A percentile compares a stretch with the other conserved stretches of the same genome.
Evolutionary conservation across 495 filamentous ascomycete genomes (phyloP).

Genomic region (Aspergillus cavernicola): DNA sequence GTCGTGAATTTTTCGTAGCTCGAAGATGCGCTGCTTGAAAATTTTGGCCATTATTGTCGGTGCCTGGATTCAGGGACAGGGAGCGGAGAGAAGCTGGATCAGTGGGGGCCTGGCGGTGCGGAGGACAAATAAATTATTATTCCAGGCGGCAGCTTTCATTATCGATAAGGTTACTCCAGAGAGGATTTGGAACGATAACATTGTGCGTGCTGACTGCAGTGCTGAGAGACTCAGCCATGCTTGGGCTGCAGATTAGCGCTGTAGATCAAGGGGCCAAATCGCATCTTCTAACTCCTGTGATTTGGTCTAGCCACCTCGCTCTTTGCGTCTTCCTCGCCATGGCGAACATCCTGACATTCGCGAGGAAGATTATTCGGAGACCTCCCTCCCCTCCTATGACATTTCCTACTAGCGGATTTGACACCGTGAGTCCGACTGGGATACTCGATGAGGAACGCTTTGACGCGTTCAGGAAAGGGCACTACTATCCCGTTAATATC

Average conservation of each 20-base stretch:
- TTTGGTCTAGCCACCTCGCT: no score
- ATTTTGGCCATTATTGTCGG: background rate
- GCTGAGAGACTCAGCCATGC: no score
- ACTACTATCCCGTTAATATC: slow-evolving; percentile 50
- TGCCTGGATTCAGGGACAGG: background rate
- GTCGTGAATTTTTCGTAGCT: background rate
- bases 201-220: no score
- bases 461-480: slow-evolving; percentile 33
- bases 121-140: no score
- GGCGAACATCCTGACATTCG: slow-evolving; percentile 1
- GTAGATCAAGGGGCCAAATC: no score
- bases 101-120: no score
- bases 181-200: no score
- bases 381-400: slow-evolving; percentile 13
- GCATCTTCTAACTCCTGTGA: no score
- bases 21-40: background rate
- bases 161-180: no score
- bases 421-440: slow-evolving; percentile 18
- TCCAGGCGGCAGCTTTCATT: no score
- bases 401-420: slow-evolving; percentile 23
- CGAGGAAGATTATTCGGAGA: slow-evolving; percentile 3
- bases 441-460: slow-evolving; percentile 46
- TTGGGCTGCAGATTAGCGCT: no score
- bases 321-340: no score
- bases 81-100: background rate